These are phyloP conservation scores for Phragmites australis DNA, from an alignment of 176 grass and related monocot species.

Conservation along the genomic window DNA sequence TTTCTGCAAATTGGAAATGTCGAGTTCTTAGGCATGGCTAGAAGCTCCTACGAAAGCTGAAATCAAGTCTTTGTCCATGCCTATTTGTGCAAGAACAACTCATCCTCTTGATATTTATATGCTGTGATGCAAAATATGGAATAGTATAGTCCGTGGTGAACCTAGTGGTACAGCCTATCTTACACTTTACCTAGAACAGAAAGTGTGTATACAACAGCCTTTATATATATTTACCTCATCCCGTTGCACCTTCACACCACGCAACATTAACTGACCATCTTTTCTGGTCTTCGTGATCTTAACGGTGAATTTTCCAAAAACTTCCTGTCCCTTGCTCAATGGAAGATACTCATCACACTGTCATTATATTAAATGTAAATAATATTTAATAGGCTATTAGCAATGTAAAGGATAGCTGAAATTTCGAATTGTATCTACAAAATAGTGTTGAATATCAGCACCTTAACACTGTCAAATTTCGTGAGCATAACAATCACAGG, in stretches of 20 bases:
- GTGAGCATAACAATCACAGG: conserved; percentile 93
- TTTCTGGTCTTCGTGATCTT: conserved; percentile 26
- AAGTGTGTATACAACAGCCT: neutral
- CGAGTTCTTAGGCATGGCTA: neutral
- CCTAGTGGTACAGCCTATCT: conserved; percentile 1
- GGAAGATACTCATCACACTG: conserved; percentile 89
- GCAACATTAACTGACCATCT: conserved; percentile 51
- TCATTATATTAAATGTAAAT: conserved; percentile 37
- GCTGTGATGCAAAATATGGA: neutral
- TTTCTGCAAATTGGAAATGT: neutral
- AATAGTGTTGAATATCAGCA: conserved; percentile 33
- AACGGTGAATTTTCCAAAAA: conserved; percentile 74
- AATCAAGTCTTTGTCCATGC: neutral
- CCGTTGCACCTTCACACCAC: conserved; percentile 61
- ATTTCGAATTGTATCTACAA: neutral
- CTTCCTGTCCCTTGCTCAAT: conserved; percentile 31
- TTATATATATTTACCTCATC: conserved; percentile 55
- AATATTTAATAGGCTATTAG: conserved; percentile 4
- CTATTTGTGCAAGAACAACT: neutral
- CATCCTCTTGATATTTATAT: neutral
- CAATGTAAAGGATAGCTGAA: neutral
- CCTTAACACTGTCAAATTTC: conserved; percentile 67
- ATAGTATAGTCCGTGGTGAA: neutral
- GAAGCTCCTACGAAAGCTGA: neutral
- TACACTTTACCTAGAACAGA: conserved; percentile 22